Evolutionary conservation across 345 rosid genomes (phyloP).

Genomic region (Erysimum cheiranthoides): DNA sequence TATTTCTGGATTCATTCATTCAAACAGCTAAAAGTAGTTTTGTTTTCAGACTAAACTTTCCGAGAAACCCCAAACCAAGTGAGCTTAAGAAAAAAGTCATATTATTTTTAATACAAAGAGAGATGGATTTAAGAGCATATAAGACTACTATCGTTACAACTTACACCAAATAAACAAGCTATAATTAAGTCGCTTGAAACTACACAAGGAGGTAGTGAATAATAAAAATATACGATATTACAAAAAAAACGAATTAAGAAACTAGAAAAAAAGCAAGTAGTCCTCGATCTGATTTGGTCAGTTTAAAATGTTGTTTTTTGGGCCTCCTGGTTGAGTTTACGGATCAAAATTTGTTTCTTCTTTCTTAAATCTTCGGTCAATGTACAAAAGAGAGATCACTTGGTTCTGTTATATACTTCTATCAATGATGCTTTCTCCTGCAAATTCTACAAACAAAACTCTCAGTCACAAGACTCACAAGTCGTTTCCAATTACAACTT

Average conservation of each 20-base stretch:
- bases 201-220: background rate
- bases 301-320: background rate
- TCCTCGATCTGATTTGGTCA: constrained; percentile 23
- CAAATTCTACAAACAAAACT: constrained; percentile 16
- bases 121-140: background rate
- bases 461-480: background rate
- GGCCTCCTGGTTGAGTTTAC: background rate
- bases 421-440: constrained; percentile 32
- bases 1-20: no score
- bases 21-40: no score
- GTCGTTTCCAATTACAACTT: no score
- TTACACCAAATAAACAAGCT: constrained; percentile 19
- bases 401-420: constrained; percentile 32
- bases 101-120: background rate
- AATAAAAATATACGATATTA: constrained; percentile 9
- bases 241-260: background rate
- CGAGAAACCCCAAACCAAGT: background rate
- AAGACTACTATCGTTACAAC: constrained; percentile 5
- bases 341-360: constrained; percentile 19
- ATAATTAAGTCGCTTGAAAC: constrained; percentile 9
- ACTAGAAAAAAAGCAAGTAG: constrained; percentile 2
- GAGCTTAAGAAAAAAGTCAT: background rate
- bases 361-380: constrained; percentile 18
- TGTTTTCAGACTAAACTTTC: background rate
- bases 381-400: constrained; percentile 20